Evolutionary conservation across 164 flowering plant species (phyloP), one percentile per base, ranked within the genome.

Genomic region (Akebia trifoliata): DNA sequence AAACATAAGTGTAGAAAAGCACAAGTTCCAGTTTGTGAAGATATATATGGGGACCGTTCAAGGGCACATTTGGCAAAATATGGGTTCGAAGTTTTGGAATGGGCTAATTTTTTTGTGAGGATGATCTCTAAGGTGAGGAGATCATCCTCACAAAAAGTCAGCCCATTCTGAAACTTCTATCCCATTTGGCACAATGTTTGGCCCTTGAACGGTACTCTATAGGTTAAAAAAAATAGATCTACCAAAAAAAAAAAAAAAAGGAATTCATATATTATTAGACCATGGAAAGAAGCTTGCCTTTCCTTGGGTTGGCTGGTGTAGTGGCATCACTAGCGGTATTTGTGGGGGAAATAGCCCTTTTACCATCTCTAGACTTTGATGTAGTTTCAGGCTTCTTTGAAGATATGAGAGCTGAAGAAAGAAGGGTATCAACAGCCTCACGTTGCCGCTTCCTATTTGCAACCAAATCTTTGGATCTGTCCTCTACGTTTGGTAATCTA

Each of bases 371-470:
- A 46, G 74, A 31, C 56, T 69, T 79, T 4, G 29, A 24, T 36
- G 82, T 69, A 37, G 71, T 48, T 57, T 72, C 85, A 36, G 74
- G 47, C 72, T 82, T 89, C 74, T 78, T 89, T 4, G 90, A 72
- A 63, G 97, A 70, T 68, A 90, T 77, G 25, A 85, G 79, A 69
- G 94, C 74, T 4, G 91, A 85, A 54, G 80, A 65, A 55, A 87
- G 84, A 67, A 89, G 85, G 35, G 90, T 90, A 69, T 89, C 92
- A 53, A 89, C 91, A 46, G 86, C 95, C 53, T 89, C 91, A 15
- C 97, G 81, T 56, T 89, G 95, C 48, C 77, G 69, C 61, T 82
- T 89, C 64, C 91, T 78, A 70, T 74, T 77, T 6, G 66, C 53
- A 55, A 77, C 72, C 18, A 69, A 10, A 56, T 76, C 76, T 21